Conservation (phyloP, 108 stramenopile species). For the Seminavis robusta region DNA sequence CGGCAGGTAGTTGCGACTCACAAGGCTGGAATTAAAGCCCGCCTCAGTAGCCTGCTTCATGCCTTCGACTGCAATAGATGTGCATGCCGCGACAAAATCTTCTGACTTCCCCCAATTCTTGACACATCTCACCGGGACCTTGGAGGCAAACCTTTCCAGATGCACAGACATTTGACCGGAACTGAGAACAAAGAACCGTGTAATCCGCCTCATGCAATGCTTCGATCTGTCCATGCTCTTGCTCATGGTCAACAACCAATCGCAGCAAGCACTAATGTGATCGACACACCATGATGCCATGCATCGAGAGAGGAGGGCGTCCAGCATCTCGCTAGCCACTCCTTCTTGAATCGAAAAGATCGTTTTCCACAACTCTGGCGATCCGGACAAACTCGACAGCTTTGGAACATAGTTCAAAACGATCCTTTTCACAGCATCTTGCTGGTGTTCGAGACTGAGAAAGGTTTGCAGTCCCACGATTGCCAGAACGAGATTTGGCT, state of each 20-base stretch:
- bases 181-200: slow-evolving; percentile 39
- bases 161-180: slow-evolving; percentile 20
- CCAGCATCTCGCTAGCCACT: slow-evolving; percentile 21
- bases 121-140: background rate
- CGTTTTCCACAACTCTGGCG: slow-evolving; percentile 33
- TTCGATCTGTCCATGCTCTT: slow-evolving; percentile 3
- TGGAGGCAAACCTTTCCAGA: slow-evolving; percentile 7
- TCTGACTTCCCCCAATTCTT: slow-evolving; percentile 12
- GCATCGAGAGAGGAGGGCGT: slow-evolving; percentile 41
- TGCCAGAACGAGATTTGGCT: background rate
- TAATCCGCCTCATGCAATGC: slow-evolving; percentile 17
- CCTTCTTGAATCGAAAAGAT: slow-evolving; percentile 29
- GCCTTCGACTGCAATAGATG: slow-evolving; percentile 16
- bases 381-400: slow-evolving; percentile 27
- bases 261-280: slow-evolving; percentile 33
- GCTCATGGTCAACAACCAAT: slow-evolving; percentile 38
- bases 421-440: slow-evolving; percentile 12
- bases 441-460: slow-evolving; percentile 16
- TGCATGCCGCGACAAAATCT: slow-evolving; percentile 12
- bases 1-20: slow-evolving; percentile 29
- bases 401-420: slow-evolving; percentile 57
- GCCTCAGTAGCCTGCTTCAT: slow-evolving; percentile 4
- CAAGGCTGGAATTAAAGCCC: background rate
- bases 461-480: background rate
- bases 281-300: slow-evolving; percentile 31